Evolutionary conservation across 2,329 filamentous ascomycete genomes (phyloP).

Genomic region (Penicillium sp.): DNA sequence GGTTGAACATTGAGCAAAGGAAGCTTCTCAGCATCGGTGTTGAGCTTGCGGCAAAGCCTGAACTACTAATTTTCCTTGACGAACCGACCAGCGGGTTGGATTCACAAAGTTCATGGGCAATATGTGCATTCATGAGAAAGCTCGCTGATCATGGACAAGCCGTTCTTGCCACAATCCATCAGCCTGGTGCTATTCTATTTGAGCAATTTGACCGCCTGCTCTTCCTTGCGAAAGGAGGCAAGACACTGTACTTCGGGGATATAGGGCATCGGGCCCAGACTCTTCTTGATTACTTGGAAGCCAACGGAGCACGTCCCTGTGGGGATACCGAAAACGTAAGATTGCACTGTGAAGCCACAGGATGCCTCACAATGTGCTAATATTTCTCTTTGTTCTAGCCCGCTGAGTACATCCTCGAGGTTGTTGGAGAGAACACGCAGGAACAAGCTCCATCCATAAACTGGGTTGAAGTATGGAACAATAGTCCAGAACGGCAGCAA

Average conservation of each 20-base stretch:
- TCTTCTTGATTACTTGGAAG: constrained; percentile 58
- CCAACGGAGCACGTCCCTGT: constrained; percentile 57
- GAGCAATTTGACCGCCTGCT: constrained; percentile 66
- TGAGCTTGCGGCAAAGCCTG: constrained; percentile 83
- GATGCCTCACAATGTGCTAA: constrained; percentile 8
- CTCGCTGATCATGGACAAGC: constrained; percentile 80
- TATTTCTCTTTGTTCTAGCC: constrained; percentile 37
- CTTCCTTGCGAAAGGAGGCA: constrained; percentile 59
- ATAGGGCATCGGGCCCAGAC: constrained; percentile 55
- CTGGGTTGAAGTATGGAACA: no score
- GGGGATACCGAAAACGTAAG: constrained; percentile 54
- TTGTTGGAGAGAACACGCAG: constrained; percentile 31
- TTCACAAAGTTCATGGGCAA: constrained; percentile 84
- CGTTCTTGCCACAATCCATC: constrained; percentile 88
- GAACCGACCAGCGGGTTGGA: constrained; percentile 90
- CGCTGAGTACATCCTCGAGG: constrained; percentile 65
- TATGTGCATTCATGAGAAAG: constrained; percentile 79
- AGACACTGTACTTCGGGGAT: constrained; percentile 62
- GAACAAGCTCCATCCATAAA: no score
- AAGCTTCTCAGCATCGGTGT: constrained; percentile 84
- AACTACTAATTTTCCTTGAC: constrained; percentile 80
- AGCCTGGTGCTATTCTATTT: constrained; percentile 88
- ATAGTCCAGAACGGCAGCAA: no score
- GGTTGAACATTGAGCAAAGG: constrained; percentile 55
- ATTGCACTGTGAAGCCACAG: background rate